Base-by-base conservation (phyloP, 2,329 filamentous ascomycete genomes). In the Alternaria incomplexa region DNA sequence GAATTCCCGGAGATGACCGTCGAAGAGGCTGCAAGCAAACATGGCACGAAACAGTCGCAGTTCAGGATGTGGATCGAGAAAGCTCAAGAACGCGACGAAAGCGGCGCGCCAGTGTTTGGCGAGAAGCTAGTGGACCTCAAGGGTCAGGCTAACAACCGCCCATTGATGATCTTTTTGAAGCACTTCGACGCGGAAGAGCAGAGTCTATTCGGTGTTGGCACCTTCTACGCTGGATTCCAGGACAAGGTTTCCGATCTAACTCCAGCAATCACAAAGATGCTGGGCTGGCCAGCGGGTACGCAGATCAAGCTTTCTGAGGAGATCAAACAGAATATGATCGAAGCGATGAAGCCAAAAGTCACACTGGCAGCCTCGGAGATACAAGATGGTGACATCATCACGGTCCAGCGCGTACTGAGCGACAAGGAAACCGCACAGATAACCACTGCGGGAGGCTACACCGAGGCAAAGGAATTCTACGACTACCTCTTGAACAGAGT, bases 291-390 rank as follows among this genome's bases (percentile, higher is more conserved):
- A 23, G 87, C 91, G 1, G 93, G 91, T 66, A 87, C 91, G 5
- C 84, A 88, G 4, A 87, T 91, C 63, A 86, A 87, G 71, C 86
- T 99, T 22, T 98, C 90, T 83, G 96, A 99, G 86, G 96, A 99
- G 83, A 98, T 99, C 81, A 99, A 98, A 81, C 93, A 94, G 55
- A 92, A 89, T 63, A 98, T 98, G 94, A 97, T 99, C 69, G 96
- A 99, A 77, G 86, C 88, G 7, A 91, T 99, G 84, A 98, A 97
- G 81, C 87, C 90, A 0, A 98, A 97, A 82, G 89, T 93, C 75
- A 93, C 93, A 0, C 86, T 99, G 63, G 92, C 93, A 69, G 90
- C 92, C 63, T 96, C 96, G 2, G 96, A 99, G 79, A 91, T 99
- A 23, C 95, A 98, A 77, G 95, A 99, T 73, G 96, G 96, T 52